These are phyloP conservation scores for Cryphonectria nitschkei DNA, from an alignment of 2,329 filamentous ascomycete genomes.

Conservation along the genomic window DNA sequence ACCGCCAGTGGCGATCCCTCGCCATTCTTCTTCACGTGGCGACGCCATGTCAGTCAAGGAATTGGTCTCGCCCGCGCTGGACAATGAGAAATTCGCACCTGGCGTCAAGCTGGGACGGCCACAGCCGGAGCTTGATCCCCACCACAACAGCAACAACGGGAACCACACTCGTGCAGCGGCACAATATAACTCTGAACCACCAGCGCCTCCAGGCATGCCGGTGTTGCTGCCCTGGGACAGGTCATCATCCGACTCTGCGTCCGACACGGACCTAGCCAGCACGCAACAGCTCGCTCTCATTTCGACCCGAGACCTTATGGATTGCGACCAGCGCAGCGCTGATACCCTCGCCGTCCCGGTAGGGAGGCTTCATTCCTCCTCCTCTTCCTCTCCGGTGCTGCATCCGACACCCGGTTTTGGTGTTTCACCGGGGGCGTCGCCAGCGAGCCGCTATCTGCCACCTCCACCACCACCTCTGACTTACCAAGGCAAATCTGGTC, in stretches of 20 bases:
- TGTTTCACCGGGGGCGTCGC: slow-evolving; percentile 42
- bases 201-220: slow-evolving; percentile 25
- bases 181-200: slow-evolving; percentile 23
- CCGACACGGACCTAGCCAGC: slow-evolving; percentile 38
- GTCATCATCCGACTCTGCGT: slow-evolving; percentile 44
- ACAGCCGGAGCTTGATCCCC: slow-evolving; percentile 35
- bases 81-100: slow-evolving; percentile 48
- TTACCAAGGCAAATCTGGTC: slow-evolving; percentile 35
- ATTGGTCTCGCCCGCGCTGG: slow-evolving; percentile 39
- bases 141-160: not conserved
- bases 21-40: slow-evolving; percentile 29
- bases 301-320: slow-evolving; percentile 58
- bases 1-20: slow-evolving; percentile 31
- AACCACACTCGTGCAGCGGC: slow-evolving; percentile 14
- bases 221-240: slow-evolving; percentile 41
- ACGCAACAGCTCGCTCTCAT: slow-evolving; percentile 50
- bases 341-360: slow-evolving; percentile 48
- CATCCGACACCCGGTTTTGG: slow-evolving; percentile 39
- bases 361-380: slow-evolving; percentile 41
- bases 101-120: slow-evolving; percentile 44
- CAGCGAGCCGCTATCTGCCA: slow-evolving; percentile 40
- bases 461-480: slow-evolving; percentile 35
- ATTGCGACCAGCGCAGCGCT: slow-evolving; percentile 44
- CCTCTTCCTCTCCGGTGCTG: slow-evolving; percentile 41
- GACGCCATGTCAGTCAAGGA: slow-evolving; percentile 41